phyloP scores from a whole-genome alignment of 805 yeast species.

The Yarrowia alimentaria region DNA sequence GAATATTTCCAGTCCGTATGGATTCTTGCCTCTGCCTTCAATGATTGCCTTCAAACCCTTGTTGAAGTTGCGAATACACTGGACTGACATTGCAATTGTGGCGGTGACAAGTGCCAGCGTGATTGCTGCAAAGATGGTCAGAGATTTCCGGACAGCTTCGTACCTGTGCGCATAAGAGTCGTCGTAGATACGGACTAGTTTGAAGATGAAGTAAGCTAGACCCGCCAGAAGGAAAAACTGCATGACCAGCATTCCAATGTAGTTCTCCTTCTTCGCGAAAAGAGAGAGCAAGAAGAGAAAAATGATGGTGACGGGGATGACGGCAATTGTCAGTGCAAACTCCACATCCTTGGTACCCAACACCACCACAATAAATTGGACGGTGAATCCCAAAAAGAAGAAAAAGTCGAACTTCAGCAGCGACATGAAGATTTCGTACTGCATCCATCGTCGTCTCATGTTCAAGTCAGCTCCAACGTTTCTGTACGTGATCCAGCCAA shows the following conservation, averaged over 20 bases:
- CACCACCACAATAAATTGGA: conserved; percentile 51
- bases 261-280: conserved; percentile 43
- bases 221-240: conserved; percentile 43
- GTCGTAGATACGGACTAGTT: conserved; percentile 47
- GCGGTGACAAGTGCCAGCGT: conserved; percentile 44
- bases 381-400: conserved; percentile 51
- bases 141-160: conserved; percentile 46
- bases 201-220: conserved; percentile 49
- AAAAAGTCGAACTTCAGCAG: conserved; percentile 46
- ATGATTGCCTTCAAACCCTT: conserved; percentile 35
- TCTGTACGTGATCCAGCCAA: conserved; percentile 50
- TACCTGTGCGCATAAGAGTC: conserved; percentile 43
- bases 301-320: conserved; percentile 47
- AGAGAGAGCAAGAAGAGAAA: conserved; percentile 43
- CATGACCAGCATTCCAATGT: conserved; percentile 37
- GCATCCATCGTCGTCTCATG: conserved; percentile 42
- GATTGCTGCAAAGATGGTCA: conserved; percentile 47
- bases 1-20: conserved; percentile 23
- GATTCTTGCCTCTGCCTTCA: conserved; percentile 9
- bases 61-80: conserved; percentile 37
- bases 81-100: conserved; percentile 39
- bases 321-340: conserved; percentile 48
- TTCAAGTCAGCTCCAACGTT: conserved; percentile 49
- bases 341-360: conserved; percentile 44
- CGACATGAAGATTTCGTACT: conserved; percentile 42